A percentile compares a stretch with the other conserved stretches of the same genome.
These are phyloP conservation scores for Juncus inflexus DNA, from an alignment of 176 grass and related monocot species.

Conservation along the genomic window DNA sequence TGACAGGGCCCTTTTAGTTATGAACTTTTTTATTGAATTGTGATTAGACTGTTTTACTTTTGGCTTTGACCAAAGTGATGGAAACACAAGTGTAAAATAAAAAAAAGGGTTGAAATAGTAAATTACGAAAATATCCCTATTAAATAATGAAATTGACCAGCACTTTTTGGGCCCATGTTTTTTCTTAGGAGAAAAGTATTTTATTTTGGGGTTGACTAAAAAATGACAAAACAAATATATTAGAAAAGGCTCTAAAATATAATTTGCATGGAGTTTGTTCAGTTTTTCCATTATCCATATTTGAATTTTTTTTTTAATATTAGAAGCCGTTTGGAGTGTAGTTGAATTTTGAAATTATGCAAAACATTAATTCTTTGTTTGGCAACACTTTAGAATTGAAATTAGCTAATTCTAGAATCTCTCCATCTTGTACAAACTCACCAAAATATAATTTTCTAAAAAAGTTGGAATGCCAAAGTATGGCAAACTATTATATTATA, in stretches of 20 bases:
- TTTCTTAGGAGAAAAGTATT: slow-evolving; percentile 24
- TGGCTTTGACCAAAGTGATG: background rate
- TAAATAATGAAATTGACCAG: slow-evolving; percentile 25
- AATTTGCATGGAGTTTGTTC: background rate
- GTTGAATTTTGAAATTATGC: no score
- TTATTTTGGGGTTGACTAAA: slow-evolving; percentile 19
- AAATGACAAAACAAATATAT: slow-evolving; percentile 24
- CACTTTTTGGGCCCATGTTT: slow-evolving; percentile 1
- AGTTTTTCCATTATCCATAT: no score
- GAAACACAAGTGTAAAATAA: slow-evolving; percentile 22
- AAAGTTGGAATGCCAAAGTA: no score
- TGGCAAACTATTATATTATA: no score
- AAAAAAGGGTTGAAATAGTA: background rate
- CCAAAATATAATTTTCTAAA: no score
- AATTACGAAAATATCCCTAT: slow-evolving; percentile 20
- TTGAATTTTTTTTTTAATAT: no score
- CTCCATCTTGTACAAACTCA: no score
- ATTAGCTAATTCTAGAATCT: no score
- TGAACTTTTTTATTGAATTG: background rate
- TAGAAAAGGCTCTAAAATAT: background rate
- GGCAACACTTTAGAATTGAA: no score
- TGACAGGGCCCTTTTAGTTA: slow-evolving; percentile 15
- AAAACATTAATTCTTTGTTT: no score
- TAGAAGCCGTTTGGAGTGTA: no score
- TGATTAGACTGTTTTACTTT: no score